Conservation (phyloP, 2,329 filamentous ascomycete genomes). For the Rhynchosporium secalis region DNA sequence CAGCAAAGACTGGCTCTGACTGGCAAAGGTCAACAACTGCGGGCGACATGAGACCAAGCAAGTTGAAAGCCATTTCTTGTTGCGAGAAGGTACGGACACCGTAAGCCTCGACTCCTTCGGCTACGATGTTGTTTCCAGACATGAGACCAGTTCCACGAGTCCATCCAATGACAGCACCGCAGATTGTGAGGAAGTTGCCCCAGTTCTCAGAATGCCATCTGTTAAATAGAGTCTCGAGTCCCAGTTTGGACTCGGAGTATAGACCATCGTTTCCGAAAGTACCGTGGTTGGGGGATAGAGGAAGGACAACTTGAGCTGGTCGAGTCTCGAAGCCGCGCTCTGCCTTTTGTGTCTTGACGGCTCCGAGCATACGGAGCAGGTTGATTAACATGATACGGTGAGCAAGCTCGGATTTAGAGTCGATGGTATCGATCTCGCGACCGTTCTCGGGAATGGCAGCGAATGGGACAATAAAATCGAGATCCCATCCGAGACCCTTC, state of each 20-base stretch:
- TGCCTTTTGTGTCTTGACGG: constrained; percentile 87
- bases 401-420: constrained; percentile 96
- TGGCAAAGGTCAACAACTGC: constrained; percentile 95
- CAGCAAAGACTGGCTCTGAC: constrained; percentile 90
- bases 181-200: constrained; percentile 97
- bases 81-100: constrained; percentile 98
- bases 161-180: constrained; percentile 98
- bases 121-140: constrained; percentile 96
- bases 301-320: constrained; percentile 93
- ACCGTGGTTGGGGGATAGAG: constrained; percentile 95
- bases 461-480: constrained; percentile 94
- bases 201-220: constrained; percentile 97
- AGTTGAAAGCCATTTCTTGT: constrained; percentile 99
- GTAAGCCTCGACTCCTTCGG: constrained; percentile 93
- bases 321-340: constrained; percentile 89
- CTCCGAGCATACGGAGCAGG: constrained; percentile 84
- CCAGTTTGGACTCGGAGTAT: constrained; percentile 97
- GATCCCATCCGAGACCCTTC: constrained; percentile 95
- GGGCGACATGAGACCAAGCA: constrained; percentile 93
- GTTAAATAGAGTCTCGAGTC: constrained; percentile 95
- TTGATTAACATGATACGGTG: constrained; percentile 99
- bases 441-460: constrained; percentile 97
- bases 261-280: constrained; percentile 97
- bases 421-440: constrained; percentile 93
- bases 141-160: constrained; percentile 97